A percentile compares a stretch with the other conserved stretches of the same genome.
Evolutionary conservation across 371 early-diverging fungal species (phyloP).

Genomic region (Mucor lusitanicus): DNA sequence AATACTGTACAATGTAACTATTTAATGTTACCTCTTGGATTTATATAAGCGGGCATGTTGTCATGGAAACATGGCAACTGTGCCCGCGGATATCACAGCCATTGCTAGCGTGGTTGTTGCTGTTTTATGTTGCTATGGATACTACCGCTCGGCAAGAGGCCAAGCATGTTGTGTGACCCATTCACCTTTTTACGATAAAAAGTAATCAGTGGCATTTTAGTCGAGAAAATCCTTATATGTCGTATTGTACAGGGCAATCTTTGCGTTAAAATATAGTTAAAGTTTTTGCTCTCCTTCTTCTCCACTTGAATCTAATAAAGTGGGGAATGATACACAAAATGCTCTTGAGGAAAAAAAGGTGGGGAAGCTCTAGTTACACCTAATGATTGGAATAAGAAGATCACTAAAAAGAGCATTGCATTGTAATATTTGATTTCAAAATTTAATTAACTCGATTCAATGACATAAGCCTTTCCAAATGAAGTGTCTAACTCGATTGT

Average conservation of each 20-base stretch:
- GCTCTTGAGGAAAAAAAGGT: not conserved
- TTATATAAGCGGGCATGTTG: not conserved
- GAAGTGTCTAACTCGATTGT: not conserved
- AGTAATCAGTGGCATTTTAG: not conserved
- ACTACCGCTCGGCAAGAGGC: not conserved
- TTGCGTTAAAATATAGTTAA: not conserved
- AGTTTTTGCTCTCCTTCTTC: not conserved
- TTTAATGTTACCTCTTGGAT: not conserved
- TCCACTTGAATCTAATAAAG: not conserved
- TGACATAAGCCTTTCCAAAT: not conserved
- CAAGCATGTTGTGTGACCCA: too few species aligned
- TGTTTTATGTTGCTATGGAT: not conserved
- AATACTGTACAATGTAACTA: not conserved
- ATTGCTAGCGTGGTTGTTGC: not conserved
- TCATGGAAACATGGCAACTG: not conserved
- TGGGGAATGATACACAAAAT: not conserved
- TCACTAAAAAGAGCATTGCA: not conserved
- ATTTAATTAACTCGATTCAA: not conserved
- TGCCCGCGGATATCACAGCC: not conserved
- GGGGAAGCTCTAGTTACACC: not conserved
- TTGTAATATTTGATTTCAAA: not conserved
- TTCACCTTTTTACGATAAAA: not conserved
- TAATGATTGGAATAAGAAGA: not conserved
- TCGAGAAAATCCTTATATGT: not conserved
- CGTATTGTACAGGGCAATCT: not conserved